Evolutionary conservation across 176 grass and related monocot species (phyloP).

Genomic region (Bothriochloa decipiens): DNA sequence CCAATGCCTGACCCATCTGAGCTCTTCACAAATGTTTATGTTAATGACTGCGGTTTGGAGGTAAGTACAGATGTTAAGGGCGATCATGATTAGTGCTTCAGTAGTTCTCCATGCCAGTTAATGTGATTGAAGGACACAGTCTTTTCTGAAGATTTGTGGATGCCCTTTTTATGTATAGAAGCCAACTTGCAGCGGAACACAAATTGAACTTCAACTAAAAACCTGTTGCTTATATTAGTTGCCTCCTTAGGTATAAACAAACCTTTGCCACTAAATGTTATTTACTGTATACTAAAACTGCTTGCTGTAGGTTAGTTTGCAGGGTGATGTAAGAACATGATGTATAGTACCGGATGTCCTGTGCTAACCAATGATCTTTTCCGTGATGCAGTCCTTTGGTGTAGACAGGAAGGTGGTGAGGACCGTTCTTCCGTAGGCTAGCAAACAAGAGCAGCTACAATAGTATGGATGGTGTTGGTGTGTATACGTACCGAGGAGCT

Average conservation of each 20-base stretch:
- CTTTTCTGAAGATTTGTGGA: background rate
- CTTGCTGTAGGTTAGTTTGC: background rate
- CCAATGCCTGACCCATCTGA: constrained; percentile 81
- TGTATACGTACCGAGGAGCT: too few species aligned
- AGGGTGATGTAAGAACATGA: background rate
- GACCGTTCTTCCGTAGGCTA: constrained; percentile 72
- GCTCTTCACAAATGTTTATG: constrained; percentile 83
- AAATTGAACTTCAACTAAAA: background rate
- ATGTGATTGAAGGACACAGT: background rate
- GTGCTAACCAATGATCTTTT: too few species aligned
- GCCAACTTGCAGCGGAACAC: background rate
- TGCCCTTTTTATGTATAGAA: background rate
- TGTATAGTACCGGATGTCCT: too few species aligned
- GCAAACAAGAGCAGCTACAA: background rate
- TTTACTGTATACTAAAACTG: background rate
- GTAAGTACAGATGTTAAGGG: constrained; percentile 44
- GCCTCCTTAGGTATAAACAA: too few species aligned
- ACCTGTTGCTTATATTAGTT: background rate
- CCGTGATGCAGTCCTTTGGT: too few species aligned
- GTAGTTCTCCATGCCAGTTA: background rate
- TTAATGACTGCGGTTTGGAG: constrained; percentile 81
- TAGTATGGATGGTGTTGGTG: too few species aligned
- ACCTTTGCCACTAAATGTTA: background rate
- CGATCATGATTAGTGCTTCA: background rate
- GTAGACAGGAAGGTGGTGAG: constrained; percentile 6